Base-by-base conservation (phyloP, 352 stramenopile species). In the Globisporangium alternatum region DNA sequence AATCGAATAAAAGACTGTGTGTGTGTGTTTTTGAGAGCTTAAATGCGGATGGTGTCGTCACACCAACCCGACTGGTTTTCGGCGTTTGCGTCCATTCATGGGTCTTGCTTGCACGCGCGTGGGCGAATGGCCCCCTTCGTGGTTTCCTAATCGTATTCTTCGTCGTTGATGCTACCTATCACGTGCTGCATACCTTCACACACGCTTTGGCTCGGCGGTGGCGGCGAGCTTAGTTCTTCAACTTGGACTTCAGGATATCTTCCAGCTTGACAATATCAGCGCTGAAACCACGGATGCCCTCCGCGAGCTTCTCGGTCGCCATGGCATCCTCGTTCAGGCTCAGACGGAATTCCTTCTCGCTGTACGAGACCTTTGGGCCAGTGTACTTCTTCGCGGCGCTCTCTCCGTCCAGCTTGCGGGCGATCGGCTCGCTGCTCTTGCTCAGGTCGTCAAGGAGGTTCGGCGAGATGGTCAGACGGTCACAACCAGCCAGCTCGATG, bases 221-320 rank as follows among this genome's bases (percentile, higher is more conserved):
- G 39, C 3, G 13, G 12, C 17, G 44, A 55, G 51, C 76, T 83
- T 89, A 92, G 61, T 75, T 77, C 52, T 81, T 89, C 35, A 99
- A 89, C 84, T 98, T 99, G 45, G 73, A 67, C 77, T 98, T 96
- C 33, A 99, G 84, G 76, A 99, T 98, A 41, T 93, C 84, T 84
- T 99, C 97, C 30, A 99, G 89, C 83, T 99, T 99, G 62, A 98
- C 86, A 63, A 99, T 98, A 81, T 99, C 98, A 17, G 81, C 88
- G 60, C 91, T 92, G 75, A 99, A 99, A 55, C 92, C 91, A 66
- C 94, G 90, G 76, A 99, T 99, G 30, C 97, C 98, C 77, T 99
- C 97, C 10, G 90, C 78, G 28, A 99, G 88, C 85, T 99, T 99
- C 66, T 99, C 96, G 30, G 88, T 98, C 52, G 96, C 97, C 90